These are phyloP conservation scores for Lentinula sp. DNA, from an alignment of 768 basidiomycete genomes.

Conservation along the genomic window DNA sequence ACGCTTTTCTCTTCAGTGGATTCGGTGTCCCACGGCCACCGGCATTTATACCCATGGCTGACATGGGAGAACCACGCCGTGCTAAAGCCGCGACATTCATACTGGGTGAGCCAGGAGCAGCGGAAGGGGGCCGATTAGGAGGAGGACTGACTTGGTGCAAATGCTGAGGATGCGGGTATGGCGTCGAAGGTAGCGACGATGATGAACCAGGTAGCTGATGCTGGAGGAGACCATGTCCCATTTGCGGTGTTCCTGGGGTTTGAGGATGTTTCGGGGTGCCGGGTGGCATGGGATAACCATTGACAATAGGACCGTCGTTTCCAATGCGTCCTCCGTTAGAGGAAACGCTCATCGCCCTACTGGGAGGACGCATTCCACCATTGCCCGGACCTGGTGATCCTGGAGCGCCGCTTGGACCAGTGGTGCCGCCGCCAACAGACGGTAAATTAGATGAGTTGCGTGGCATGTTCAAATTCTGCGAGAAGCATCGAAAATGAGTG, in stretches of 20 bases:
- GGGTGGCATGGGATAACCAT: conserved; percentile 2
- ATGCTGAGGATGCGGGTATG: not conserved
- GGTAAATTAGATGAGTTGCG: not conserved
- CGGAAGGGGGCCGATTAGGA: not conserved
- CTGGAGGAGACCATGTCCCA: not conserved
- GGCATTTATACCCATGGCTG: not conserved
- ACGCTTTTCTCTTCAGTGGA: conserved; percentile 3
- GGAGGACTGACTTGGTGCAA: conserved; percentile 4
- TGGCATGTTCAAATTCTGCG: conserved; percentile 1
- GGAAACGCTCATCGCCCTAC: conserved; percentile 4
- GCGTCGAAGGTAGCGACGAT: not conserved
- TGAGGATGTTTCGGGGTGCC: conserved; percentile 3
- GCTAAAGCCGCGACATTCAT: not conserved
- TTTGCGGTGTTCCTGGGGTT: conserved; percentile 3
- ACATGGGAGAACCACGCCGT: not conserved
- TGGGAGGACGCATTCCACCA: conserved; percentile 6
- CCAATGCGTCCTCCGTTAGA: not conserved
- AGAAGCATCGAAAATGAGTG: not conserved
- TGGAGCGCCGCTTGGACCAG: not conserved
- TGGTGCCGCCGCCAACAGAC: not conserved
- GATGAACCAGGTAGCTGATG: not conserved
- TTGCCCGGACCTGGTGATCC: not conserved
- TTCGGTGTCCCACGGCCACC: conserved; percentile 4
- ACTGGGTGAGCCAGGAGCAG: conserved; percentile 1
- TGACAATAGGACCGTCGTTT: not conserved